Evolutionary conservation across 768 basidiomycete species (phyloP), one percentile per base, ranked within the genome.

Genomic region (Boletus patriciae): DNA sequence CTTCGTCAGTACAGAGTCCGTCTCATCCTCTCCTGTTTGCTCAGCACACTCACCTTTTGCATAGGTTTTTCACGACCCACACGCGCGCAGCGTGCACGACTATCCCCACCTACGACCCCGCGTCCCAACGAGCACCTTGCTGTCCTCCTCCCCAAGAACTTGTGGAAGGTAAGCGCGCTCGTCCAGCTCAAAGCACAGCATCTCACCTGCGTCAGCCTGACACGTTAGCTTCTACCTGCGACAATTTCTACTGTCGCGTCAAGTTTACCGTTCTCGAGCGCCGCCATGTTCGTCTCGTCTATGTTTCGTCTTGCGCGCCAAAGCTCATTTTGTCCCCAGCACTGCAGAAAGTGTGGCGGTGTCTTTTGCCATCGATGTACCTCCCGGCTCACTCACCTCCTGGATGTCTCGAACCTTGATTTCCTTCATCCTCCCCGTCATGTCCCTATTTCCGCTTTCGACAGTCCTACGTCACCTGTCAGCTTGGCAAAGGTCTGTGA

Each of bases 271-370:
- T 92, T 57, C 80, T 86, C 43, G 86, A 89, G 60, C 87, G 90
- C 59, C 83, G 84, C 74, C 90, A 92, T 67, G 87, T 88, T 66
- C 64, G 86, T 79, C 31, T 19, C 11, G 45, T 48, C 45, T 19
- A 19, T n/a, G 9, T 33, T 11, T 58, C 46, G 34, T 34, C n/a
- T 53, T 52, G 37, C 41, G 31, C 47, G 9, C 18, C 47, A 29
- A 21, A 55, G 45, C 64, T 71, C 59, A 64, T 64, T 54, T 65
- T 55, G 59, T 52, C 48, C 58, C 40, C 66, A 88, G 86, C 90
- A 92, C 58, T 92, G 90, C 72, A 82, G 90, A 69, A 92, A 91
- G 68, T 92, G 90, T 62, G 90, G 90, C 48, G 88, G 88, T 59
- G 75, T 92, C 31, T 91, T 85, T 69, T 92, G 90, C 73, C 70